Conservation (phyloP, 352 stramenopile genomes). For the Aphanomyces euteiches region DNA sequence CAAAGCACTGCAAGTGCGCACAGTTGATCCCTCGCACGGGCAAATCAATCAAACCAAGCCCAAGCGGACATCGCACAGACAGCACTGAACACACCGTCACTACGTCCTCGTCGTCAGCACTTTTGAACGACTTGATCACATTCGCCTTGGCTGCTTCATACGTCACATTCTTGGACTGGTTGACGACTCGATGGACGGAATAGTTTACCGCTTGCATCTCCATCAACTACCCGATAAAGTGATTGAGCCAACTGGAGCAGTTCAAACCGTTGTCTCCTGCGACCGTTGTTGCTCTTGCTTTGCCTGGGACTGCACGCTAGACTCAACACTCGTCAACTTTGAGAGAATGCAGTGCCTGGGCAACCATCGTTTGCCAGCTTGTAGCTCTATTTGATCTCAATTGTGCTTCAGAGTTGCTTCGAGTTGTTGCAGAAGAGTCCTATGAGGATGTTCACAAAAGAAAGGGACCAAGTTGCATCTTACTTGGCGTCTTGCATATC, state of each 20-base stretch:
- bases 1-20: constrained; percentile 95
- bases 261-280: too few relatives aligned
- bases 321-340: too few relatives aligned
- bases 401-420: not conserved
- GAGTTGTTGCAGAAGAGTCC: constrained; percentile 2
- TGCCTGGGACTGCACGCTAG: too few relatives aligned
- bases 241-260: too few relatives aligned
- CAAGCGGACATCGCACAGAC: constrained; percentile 83
- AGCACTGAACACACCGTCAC: constrained; percentile 82
- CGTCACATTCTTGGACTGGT: constrained; percentile 58
- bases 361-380: too few relatives aligned
- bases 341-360: too few relatives aligned
- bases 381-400: too few relatives aligned
- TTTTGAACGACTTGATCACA: constrained; percentile 73
- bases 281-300: too few relatives aligned
- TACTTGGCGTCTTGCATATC: constrained; percentile 25
- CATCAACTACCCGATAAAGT: not conserved
- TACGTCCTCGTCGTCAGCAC: constrained; percentile 67
- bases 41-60: constrained; percentile 81
- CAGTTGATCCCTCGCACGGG: constrained; percentile 88
- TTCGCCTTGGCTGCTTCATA: constrained; percentile 68
- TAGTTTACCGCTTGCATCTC: constrained; percentile 42
- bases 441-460: not conserved
- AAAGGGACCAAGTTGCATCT: not conserved
- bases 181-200: constrained; percentile 56